Evolutionary conservation across 2,329 filamentous ascomycete genomes (phyloP).

Genomic region (Apiospora marii): DNA sequence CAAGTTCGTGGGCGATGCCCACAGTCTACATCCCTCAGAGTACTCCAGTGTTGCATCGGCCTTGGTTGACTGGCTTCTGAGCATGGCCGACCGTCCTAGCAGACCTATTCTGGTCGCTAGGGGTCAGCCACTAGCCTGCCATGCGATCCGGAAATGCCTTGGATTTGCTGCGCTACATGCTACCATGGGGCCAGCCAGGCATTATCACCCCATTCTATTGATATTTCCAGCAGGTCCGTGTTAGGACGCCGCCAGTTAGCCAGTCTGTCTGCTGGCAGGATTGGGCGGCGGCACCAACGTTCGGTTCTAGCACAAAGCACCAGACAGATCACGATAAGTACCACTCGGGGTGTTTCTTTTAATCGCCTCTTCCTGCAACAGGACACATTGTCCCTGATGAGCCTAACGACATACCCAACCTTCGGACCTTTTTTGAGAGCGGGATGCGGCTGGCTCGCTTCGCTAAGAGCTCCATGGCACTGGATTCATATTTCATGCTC

Average conservation of each 20-base stretch:
- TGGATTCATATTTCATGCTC: neutral
- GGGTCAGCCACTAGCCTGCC: conserved; percentile 3
- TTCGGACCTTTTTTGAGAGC: neutral
- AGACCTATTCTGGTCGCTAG: conserved; percentile 20
- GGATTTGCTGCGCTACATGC: conserved; percentile 18
- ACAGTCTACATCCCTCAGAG: neutral
- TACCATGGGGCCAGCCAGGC: conserved; percentile 15
- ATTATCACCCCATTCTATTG: conserved; percentile 15
- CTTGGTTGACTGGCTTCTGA: neutral
- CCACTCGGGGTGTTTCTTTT: neutral
- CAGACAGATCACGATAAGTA: conserved; percentile 4
- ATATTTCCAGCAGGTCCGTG: conserved; percentile 14
- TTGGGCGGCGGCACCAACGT: conserved; percentile 15
- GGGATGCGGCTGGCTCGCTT: conserved; percentile 16
- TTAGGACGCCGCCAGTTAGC: neutral
- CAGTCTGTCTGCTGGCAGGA: neutral
- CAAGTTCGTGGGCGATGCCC: neutral
- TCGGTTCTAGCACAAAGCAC: conserved; percentile 12
- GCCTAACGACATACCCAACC: neutral
- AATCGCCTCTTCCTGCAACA: neutral
- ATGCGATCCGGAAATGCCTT: conserved; percentile 19
- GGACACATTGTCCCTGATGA: neutral
- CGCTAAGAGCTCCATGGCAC: neutral
- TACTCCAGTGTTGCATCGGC: neutral
- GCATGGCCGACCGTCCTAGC: conserved; percentile 10